Conservation (phyloP, 2,329 filamentous ascomycete genomes). For the Aspergillus fumigatiaffinis region DNA sequence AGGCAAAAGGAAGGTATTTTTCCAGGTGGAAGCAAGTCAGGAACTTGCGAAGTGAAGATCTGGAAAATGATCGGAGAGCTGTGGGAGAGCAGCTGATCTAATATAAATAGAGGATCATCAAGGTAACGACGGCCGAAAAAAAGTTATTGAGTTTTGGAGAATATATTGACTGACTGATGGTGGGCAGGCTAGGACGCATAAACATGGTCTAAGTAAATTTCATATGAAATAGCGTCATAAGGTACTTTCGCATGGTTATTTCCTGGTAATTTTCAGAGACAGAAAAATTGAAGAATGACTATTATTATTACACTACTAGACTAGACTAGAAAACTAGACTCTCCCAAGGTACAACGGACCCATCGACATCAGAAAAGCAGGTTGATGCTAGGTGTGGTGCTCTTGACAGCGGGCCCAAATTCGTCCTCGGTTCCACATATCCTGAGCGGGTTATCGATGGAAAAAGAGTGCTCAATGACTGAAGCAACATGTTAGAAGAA, state of each 20-base stretch:
- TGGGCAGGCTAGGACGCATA: neutral
- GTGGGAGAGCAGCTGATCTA: neutral
- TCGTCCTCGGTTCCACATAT: constrained; percentile 12
- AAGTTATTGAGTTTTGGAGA: neutral
- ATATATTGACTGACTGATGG: neutral
- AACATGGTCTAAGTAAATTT: neutral
- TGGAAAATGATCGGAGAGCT: neutral
- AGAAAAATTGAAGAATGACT: neutral
- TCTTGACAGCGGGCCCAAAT: constrained; percentile 17
- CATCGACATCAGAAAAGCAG: neutral
- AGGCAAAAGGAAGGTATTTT: constrained; percentile 11
- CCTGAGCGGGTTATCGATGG: neutral
- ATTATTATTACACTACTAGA: neutral
- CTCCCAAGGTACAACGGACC: neutral
- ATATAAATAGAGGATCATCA: neutral
- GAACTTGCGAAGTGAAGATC: neutral
- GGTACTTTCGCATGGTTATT: neutral
- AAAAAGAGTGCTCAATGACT: neutral
- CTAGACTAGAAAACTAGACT: neutral
- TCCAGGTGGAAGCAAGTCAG: constrained; percentile 2
- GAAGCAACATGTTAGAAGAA: neutral
- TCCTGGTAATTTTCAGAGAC: neutral
- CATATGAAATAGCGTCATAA: neutral
- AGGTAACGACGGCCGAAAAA: neutral
- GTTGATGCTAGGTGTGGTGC: constrained; percentile 1